phyloP scores from a whole-genome alignment of 2,329 filamentous ascomycete genomes.

The Aureobasidium mangrovei region DNA sequence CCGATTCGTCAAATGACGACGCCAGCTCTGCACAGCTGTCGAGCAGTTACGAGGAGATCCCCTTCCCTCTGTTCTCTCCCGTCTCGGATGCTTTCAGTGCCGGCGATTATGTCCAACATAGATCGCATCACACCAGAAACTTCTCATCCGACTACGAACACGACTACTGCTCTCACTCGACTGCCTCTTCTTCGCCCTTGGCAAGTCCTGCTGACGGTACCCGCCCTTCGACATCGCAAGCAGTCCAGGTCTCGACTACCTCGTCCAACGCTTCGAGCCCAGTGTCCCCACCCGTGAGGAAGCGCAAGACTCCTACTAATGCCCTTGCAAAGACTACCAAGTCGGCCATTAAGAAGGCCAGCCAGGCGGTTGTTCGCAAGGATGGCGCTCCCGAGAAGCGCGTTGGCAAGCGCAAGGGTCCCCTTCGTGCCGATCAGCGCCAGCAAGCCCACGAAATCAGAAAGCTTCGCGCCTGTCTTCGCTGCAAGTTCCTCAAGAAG shows the following conservation, averaged over 20 bases:
- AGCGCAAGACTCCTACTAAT: constrained; percentile 51
- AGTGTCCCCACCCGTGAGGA: constrained; percentile 52
- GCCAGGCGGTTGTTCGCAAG: constrained; percentile 65
- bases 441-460: constrained; percentile 96
- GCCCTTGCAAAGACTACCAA: constrained; percentile 60
- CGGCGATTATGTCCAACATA: constrained; percentile 43
- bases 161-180: constrained; percentile 25
- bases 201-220: constrained; percentile 23
- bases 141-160: constrained; percentile 20
- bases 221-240: constrained; percentile 24
- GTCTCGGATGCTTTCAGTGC: constrained; percentile 61
- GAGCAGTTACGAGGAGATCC: constrained; percentile 73
- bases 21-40: constrained; percentile 53
- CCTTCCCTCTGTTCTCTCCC: constrained; percentile 72
- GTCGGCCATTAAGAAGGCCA: constrained; percentile 67
- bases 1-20: constrained; percentile 65
- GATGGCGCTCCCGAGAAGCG: constrained; percentile 76
- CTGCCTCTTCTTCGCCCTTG: constrained; percentile 20
- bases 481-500: constrained; percentile 99
- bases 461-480: constrained; percentile 84
- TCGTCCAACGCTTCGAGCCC: constrained; percentile 49
- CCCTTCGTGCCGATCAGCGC: constrained; percentile 83
- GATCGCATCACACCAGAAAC: constrained; percentile 20
- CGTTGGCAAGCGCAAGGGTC: constrained; percentile 81
- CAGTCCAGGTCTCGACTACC: constrained; percentile 44